Evolutionary conservation across 1,139 yeast species (phyloP), one percentile per base, ranked within the genome.

Genomic region (Debaryomyces udenii): DNA sequence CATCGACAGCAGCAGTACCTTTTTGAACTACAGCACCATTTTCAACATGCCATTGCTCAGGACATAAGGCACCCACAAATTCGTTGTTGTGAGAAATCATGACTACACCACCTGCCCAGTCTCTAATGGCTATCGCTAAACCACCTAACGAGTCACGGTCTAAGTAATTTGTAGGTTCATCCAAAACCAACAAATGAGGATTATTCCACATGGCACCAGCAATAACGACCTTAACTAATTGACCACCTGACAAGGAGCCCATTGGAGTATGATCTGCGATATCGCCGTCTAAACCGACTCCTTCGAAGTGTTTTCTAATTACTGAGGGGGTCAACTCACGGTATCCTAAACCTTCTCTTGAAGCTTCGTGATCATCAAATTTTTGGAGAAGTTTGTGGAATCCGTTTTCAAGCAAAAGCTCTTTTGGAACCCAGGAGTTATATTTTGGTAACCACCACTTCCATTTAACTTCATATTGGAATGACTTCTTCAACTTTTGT

Each of bases 141-240:
- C 98, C 99, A 61, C 99, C 99, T 48, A 93, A 76, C 20, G 98
- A 91, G 63, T 93, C 99, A 74, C 99, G 83, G 68, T 93, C 99
- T 70, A 93, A 78, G 76, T 93, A 93, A 71, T 93, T 93, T 58
- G 99, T 93, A 62, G 99, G 99, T 79, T 93, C 99, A 68, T 93
- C 99, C 51, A 93, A 78, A 31, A 93, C 99, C 50, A 93, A 80
- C 68, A 93, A 79, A 68, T 93, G 99, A n/a, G 99, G 99, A 62
- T 93, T 93, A 70, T 93, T 91, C 99, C 99, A 93, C 95, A 93
- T 93, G 51, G 98, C 98, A 68, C 98, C 98, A 13, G 99, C 99
- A 74, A 93, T 91, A 48, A 93, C 99, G 49, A 93, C 98, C 70
- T 93, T 93, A 49, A 93, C 99, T 62, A 91, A 78, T 74, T 93